These are phyloP conservation scores for Clonostachys sp. DNA, from an alignment of 2,329 filamentous ascomycete species.

Conservation along the genomic window DNA sequence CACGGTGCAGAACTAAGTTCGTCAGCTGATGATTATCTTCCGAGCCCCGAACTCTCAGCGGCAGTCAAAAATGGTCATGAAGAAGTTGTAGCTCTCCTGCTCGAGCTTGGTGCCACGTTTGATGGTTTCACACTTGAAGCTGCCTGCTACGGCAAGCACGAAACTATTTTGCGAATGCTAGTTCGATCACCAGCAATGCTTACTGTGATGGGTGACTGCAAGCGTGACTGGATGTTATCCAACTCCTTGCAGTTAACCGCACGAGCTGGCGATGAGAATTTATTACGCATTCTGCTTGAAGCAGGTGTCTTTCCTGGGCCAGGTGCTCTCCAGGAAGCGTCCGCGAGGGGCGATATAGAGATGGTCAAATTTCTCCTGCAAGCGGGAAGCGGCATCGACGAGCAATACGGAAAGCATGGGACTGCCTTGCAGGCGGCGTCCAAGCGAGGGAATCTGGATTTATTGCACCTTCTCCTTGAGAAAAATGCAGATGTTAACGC, in stretches of 20 bases:
- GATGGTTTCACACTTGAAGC: too few relatives aligned
- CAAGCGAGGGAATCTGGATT: neutral
- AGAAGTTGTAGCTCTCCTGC: neutral
- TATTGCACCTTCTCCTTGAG: neutral
- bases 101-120: neutral
- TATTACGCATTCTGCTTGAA: neutral
- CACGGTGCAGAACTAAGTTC: neutral
- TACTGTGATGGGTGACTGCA: neutral
- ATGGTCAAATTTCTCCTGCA: neutral
- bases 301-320: neutral
- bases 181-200: neutral
- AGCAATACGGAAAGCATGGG: neutral
- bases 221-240: neutral
- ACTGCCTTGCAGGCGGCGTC: too few relatives aligned
- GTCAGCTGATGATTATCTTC: neutral
- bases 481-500: neutral
- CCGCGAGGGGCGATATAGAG: neutral
- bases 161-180: neutral
- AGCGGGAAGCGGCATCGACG: neutral
- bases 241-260: neutral
- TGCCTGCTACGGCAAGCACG: neutral
- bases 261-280: too few relatives aligned
- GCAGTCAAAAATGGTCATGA: neutral
- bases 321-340: neutral
- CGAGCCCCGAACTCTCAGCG: neutral